Evolutionary conservation across 805 yeast species (phyloP).

Genomic region (Starmerella khaoyaiensis): DNA sequence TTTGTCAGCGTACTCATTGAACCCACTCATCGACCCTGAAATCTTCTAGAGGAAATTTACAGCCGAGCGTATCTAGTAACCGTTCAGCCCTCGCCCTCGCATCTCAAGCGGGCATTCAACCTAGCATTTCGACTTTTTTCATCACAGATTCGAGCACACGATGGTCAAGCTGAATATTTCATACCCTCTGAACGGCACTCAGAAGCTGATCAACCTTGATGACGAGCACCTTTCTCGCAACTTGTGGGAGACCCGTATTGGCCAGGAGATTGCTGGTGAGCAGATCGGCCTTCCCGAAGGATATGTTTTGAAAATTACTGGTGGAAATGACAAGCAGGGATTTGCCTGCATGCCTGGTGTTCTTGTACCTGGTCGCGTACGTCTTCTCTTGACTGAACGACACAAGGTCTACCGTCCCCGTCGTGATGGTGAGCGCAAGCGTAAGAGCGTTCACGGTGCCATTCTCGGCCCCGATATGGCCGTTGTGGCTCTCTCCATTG

Average conservation of each 20-base stretch:
- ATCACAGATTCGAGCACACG: conserved; percentile 9
- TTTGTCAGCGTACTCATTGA: neutral
- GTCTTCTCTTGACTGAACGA: conserved; percentile 83
- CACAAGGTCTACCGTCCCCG: conserved; percentile 99
- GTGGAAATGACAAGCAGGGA: conserved; percentile 99
- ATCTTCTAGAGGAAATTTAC: too few species aligned
- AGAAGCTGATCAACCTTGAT: conserved; percentile 93
- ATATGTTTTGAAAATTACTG: conserved; percentile 95
- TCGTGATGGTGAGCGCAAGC: conserved; percentile 99
- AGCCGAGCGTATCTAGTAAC: too few species aligned
- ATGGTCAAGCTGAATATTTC: conserved; percentile 83
- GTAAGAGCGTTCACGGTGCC: conserved; percentile 99
- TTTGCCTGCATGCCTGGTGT: conserved; percentile 99
- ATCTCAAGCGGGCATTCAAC: too few species aligned
- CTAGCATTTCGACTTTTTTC: conserved; percentile 9
- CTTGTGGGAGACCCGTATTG: conserved; percentile 99
- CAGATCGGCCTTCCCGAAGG: conserved; percentile 97
- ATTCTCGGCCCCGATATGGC: conserved; percentile 95
- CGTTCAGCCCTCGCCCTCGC: too few species aligned
- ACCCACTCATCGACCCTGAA: too few species aligned
- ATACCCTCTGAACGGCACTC: conserved; percentile 99
- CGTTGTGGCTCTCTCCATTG: conserved; percentile 82
- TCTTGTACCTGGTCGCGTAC: conserved; percentile 98
- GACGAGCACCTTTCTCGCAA: conserved; percentile 98
- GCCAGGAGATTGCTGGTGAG: conserved; percentile 99